Conservation (phyloP, 2,329 filamentous ascomycete genomes). For the Chalaropsis thielavioides region DNA sequence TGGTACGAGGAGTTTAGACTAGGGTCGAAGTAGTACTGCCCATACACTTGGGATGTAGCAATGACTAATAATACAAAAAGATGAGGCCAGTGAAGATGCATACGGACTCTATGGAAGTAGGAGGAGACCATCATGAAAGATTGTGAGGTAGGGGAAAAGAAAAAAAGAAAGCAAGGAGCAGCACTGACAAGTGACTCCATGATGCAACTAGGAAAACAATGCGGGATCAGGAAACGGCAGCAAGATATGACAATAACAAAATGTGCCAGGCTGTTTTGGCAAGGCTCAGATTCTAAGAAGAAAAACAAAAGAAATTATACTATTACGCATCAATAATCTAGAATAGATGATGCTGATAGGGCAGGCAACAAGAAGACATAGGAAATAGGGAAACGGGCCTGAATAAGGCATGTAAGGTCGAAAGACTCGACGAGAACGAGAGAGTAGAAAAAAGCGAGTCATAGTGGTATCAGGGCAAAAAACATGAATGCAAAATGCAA, state of each 20-base stretch:
- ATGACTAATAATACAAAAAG: not conserved
- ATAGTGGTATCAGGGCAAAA: conserved; percentile 2
- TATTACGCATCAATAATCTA: conserved; percentile 1
- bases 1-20: not conserved
- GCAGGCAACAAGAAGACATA: not conserved
- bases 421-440: not conserved
- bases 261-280: too few species aligned
- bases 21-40: not conserved
- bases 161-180: not conserved
- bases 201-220: not conserved
- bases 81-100: not conserved
- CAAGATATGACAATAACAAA: not conserved
- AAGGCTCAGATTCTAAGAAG: not conserved
- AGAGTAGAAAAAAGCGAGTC: not conserved
- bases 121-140: not conserved
- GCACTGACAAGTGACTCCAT: too few species aligned
- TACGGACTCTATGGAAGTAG: not conserved
- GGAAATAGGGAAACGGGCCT: not conserved
- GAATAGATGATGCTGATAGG: not conserved
- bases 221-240: not conserved
- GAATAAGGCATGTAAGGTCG: not conserved
- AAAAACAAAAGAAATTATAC: conserved; percentile 8
- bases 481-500: conserved; percentile 1
- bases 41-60: too few species aligned
- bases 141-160: not conserved